Base-by-base conservation (phyloP, 768 basidiomycete genomes). In the Leccinum variicolor region DNA sequence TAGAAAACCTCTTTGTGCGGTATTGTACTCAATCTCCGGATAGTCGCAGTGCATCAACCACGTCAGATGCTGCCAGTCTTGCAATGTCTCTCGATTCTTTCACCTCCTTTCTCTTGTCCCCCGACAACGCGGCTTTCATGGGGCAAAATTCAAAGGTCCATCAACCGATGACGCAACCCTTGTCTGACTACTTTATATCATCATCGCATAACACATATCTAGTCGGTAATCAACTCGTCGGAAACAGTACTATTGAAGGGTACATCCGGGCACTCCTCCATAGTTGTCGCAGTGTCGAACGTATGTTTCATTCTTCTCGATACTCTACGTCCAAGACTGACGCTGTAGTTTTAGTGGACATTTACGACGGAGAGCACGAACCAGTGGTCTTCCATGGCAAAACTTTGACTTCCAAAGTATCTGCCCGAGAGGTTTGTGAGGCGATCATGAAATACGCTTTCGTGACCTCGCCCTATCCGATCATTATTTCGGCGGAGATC, bases 151-250 rank as follows among this genome's bases (percentile, higher is more conserved):
- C 72, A 29, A 74, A 76, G 15, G 74, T 86, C 6, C 79, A 78
- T 70, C 91, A 94, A 51, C 89, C 97, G 64, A 98, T 98, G 97
- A 89, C 88, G 1, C 77, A 82, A 1, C 93, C 96, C 1, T 77
- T 97, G 14, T 83, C 85, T 2, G 90, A 98, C 57, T 98, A 98
- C 69, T 92, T 79, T 66, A 83, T 95, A 66, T 93, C 90, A 4
- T 87, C 90, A 11, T 93, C 90, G 9, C 95, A 98, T 69, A 98
- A 98, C 63, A 94, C 92, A 0, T 94, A 94, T 66, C 84, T 95
- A 9, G 84, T 92, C 17, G 93, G 93, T 0, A 81, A 90, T 66
- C 93, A 95, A 66, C 80, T 93, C 4, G 80, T 94, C 43, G 96
- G 96, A 5, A 84, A 87, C 29, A 93, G 90, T 59, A 94, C 94